Evolutionary conservation across 768 basidiomycete species (phyloP), one percentile per base, ranked within the genome.

Genomic region (Rhodosporidiobolus sp.): DNA sequence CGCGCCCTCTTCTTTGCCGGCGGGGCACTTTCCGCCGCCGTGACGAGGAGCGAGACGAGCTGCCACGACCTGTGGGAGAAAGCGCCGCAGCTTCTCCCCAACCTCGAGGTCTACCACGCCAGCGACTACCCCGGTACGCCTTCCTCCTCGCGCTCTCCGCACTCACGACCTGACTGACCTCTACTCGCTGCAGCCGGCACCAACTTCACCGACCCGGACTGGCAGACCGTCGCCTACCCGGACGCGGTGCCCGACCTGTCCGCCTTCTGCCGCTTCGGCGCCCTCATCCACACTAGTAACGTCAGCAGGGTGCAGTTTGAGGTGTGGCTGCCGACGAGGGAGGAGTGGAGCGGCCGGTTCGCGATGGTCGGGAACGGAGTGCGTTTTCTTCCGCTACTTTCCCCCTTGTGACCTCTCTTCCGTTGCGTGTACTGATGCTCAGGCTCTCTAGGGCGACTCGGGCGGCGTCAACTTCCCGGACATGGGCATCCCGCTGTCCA

Each of bases 201-300:
- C 38, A 72, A 70, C 64, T 76, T 68, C 32, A 48, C 66, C 30
- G 38, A 57, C 24, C 24, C 54, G 1, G 76, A 58, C 34, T 66
- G 62, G 45, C 54, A 56, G 32, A 62, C 57, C 22, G 45, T 48
- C 24, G 67, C 67, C 5, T 69, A 63, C 46, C 45, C 65, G 1
- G 20, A 60, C 45, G 19, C 26, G 6, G n/a, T 76, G 14, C 65
- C 67, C 10, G 59, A 74, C n/a, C 34, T 77, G 1, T 28, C 69
- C 3, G 63, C 59, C 2, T 76, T 76, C 69, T 78, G 77, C 59
- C 75, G 77, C 30, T 78, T 76, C 57, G 71, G 72, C 7, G 77
- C 75, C 1, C 69, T 63, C 58, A 74, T 78, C 62, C 69, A 73
- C 60, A 78, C 77, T 14, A 67, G 64, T 19, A 64, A 68, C 49